Base-by-base conservation (phyloP, 139 green algal genomes). In the Volvox africanus region DNA sequence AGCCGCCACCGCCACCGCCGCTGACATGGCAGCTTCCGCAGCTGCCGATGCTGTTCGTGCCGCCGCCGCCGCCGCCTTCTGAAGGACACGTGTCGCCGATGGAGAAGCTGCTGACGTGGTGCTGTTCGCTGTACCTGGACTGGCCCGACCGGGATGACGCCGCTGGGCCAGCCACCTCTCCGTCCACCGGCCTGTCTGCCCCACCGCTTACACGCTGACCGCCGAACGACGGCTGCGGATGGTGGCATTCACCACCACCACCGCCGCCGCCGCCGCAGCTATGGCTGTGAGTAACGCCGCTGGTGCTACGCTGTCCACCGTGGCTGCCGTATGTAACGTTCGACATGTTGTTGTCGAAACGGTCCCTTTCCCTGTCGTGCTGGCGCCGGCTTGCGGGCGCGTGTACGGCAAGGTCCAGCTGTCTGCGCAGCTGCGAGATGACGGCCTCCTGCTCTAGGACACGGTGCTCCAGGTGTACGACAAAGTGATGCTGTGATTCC, bases 91-190 rank as follows among this genome's bases (percentile, higher is more conserved):
- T 81, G 9, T 86, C 80, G 22, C 80, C 80, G 6, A 35, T 37
- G 44, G 80, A 86, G 80, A 21, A 55, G 80, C 80, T 86, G 24
- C 80, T 86, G 80, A 37, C 80, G 13, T 24, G 44, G 17, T 18
- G 28, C 50, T 71, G 50, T 33, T 81, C 75, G 20, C 75, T 33
- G 33, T 81, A n/a, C 50, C 14, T 84, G 33, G 33, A 30, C 32
- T 0, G 14, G 32, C n/a, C 76, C 33, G 32, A 33, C 76, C n/a
- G n/a, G n/a, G n/a, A n/a, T n/a, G 33, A 82, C 16, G 11, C 32
- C 30, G 33, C 32, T 9, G 73, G n/a, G 76, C 13, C 76, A 19
- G 21, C 76, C 30, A 26, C n/a, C n/a, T n/a, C 76, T 18, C 32
- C 76, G 30, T 82, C 14, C 28, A 2, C 2, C 18, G 24, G 3